phyloP scores from a whole-genome alignment of 495 filamentous ascomycete genomes.

The Massariosphaeria phaeospora region DNA sequence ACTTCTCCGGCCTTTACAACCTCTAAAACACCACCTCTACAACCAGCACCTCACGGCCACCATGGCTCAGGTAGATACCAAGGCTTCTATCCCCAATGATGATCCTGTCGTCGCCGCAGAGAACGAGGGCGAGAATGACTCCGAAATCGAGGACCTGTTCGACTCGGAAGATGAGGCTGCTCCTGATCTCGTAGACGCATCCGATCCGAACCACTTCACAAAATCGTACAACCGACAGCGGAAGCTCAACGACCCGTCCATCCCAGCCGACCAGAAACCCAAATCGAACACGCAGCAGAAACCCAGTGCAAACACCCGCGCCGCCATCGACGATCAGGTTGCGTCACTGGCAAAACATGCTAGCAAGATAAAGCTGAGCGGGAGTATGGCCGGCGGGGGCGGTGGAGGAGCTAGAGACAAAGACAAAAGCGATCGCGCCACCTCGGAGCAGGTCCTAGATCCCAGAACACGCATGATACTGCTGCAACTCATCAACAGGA shows the following conservation, averaged over 20 bases:
- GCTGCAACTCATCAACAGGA: constrained; percentile 86
- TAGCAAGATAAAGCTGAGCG: constrained; percentile 79
- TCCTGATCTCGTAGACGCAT: constrained; percentile 48
- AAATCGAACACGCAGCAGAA: constrained; percentile 83
- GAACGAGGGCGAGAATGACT: constrained; percentile 44
- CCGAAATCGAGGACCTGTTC: constrained; percentile 50
- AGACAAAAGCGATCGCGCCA: constrained; percentile 89
- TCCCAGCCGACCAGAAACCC: constrained; percentile 52
- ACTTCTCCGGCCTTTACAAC: too few species aligned
- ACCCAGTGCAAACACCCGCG: constrained; percentile 70
- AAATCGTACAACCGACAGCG: constrained; percentile 89
- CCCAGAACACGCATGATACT: constrained; percentile 91
- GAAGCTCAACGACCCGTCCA: constrained; percentile 54
- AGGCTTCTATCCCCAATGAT: too few species aligned
- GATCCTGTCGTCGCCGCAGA: not conserved
- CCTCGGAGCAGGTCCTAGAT: constrained; percentile 88
- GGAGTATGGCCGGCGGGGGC: constrained; percentile 52
- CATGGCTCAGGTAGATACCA: too few species aligned
- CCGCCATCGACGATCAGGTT: constrained; percentile 81
- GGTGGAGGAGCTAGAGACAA: constrained; percentile 43
- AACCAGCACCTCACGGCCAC: too few species aligned
- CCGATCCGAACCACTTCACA: constrained; percentile 65
- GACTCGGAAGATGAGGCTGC: constrained; percentile 48
- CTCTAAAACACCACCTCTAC: not conserved
- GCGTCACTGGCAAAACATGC: constrained; percentile 78